Base-by-base conservation (phyloP, 2,329 filamentous ascomycete genomes). In the Ambrosiella cleistominuta region DNA sequence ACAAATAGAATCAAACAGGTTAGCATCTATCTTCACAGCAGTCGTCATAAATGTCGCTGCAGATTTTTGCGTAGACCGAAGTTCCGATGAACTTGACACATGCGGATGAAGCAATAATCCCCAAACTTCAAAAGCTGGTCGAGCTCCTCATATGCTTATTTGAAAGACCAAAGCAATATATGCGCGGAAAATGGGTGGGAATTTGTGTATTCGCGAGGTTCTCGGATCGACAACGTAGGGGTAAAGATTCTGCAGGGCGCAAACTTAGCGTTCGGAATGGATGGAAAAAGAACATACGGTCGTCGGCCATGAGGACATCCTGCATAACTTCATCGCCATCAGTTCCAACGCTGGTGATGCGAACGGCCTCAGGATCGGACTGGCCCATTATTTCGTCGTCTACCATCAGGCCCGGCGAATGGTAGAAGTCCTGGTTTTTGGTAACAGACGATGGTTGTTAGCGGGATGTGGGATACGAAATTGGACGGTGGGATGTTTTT, bases 381-480 rank as follows among this genome's bases (percentile, higher is more conserved):
- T 55, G 59, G 51, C 52, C 47, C 37, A 47, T 45, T 38, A 57
- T 47, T 38, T 57, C 59, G n/a, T 57, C 59, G 56, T 57, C 55
- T 42, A 51, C 55, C 59, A 60, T 60, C 19, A 54, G 54, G 42
- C 52, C 51, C 15, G 53, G 56, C 9, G 49, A 56, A 44, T 56
- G 56, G 12, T 53, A 44, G 13, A 56, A 52, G 38, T 56, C 37
- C 58, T 60, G 49, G 51, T 39, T 36, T 45, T 27, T 36, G 56
- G 44, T 45, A 36, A 51, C 17, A 11, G 15, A n/a, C 12, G 9
- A 38, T 38, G 12, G 36, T 54, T 35, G 27, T 38, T 54, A 54
- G 5, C 45, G 44, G 36, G 17, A 13, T 40, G n/a, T 44, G 35
- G 7, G 44, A 38, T 38, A 11, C 37, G 45, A 3, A 19, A 3